A percentile compares a stretch with the other conserved stretches of the same genome.
phyloP scores from a whole-genome alignment of 768 basidiomycete species.

The Trametes cingulata region DNA sequence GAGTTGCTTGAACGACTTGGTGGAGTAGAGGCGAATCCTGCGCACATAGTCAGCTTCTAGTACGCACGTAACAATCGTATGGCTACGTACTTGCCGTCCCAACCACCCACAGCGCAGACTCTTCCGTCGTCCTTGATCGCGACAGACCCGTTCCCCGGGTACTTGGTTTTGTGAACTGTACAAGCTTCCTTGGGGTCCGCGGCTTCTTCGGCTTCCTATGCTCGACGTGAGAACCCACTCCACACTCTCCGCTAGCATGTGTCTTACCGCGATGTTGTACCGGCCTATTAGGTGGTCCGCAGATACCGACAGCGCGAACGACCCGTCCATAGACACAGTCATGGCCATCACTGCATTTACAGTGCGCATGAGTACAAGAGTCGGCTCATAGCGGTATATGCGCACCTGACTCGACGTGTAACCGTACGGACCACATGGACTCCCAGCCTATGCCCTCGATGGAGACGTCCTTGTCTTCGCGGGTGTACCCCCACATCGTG shows the following conservation, averaged over 20 bases:
- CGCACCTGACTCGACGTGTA: slow-evolving; percentile 73
- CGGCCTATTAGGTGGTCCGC: slow-evolving; percentile 78
- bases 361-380: neutral
- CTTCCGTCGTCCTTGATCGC: slow-evolving; percentile 73
- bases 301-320: slow-evolving; percentile 76
- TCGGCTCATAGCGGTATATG: slow-evolving; percentile 20
- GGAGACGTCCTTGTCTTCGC: slow-evolving; percentile 44
- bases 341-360: slow-evolving; percentile 76
- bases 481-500: slow-evolving; percentile 57
- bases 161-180: slow-evolving; percentile 58
- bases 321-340: slow-evolving; percentile 59
- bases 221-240: neutral
- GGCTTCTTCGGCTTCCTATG: slow-evolving; percentile 21
- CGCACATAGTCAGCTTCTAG: neutral
- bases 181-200: slow-evolving; percentile 26
- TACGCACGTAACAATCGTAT: neutral
- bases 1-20: slow-evolving; percentile 76
- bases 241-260: neutral
- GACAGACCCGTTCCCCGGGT: slow-evolving; percentile 79
- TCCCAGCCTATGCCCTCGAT: slow-evolving; percentile 79
- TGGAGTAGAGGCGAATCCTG: slow-evolving; percentile 83
- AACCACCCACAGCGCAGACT: slow-evolving; percentile 87
- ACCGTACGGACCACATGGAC: slow-evolving; percentile 60
- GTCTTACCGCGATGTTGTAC: slow-evolving; percentile 55
- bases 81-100: slow-evolving; percentile 83